Evolutionary conservation across 2,329 filamentous ascomycete species (phyloP).

Genomic region (Rhexocercosporidium sp.): DNA sequence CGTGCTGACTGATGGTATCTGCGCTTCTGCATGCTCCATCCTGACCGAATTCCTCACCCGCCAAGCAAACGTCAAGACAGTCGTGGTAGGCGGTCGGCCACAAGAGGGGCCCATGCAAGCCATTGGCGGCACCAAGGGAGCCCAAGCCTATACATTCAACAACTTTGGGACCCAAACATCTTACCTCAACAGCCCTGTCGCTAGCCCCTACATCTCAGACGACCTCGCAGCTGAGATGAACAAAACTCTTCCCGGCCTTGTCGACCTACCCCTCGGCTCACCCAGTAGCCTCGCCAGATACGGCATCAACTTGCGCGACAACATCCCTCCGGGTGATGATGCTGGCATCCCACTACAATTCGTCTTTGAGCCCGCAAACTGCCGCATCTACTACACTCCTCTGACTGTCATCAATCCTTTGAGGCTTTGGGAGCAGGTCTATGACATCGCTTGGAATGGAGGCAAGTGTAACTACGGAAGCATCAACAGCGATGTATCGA

Average conservation of each 20-base stretch:
- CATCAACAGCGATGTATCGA: neutral
- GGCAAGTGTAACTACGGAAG: slow-evolving; percentile 7
- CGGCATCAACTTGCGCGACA: slow-evolving; percentile 48
- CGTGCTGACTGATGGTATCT: slow-evolving; percentile 59
- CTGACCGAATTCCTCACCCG: slow-evolving; percentile 58
- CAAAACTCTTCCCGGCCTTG: slow-evolving; percentile 24
- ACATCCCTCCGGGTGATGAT: slow-evolving; percentile 35
- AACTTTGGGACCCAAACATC: slow-evolving; percentile 32
- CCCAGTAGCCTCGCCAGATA: slow-evolving; percentile 33
- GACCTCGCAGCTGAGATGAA: neutral
- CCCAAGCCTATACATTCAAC: slow-evolving; percentile 48
- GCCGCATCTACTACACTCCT: slow-evolving; percentile 61
- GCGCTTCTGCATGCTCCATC: slow-evolving; percentile 62
- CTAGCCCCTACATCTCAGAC: slow-evolving; percentile 15
- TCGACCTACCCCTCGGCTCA: slow-evolving; percentile 16
- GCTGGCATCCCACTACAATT: slow-evolving; percentile 58
- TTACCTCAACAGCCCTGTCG: slow-evolving; percentile 5
- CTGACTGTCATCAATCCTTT: slow-evolving; percentile 54
- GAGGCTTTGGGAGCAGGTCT: slow-evolving; percentile 49
- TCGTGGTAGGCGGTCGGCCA: slow-evolving; percentile 56
- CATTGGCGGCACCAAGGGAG: slow-evolving; percentile 42
- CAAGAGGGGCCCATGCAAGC: slow-evolving; percentile 54
- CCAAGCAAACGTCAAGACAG: slow-evolving; percentile 56
- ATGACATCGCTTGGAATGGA: slow-evolving; percentile 24
- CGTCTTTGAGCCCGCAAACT: slow-evolving; percentile 63